These are phyloP conservation scores for Isabelozyma heimii DNA, from an alignment of 805 yeast genomes.

Conservation along the genomic window DNA sequence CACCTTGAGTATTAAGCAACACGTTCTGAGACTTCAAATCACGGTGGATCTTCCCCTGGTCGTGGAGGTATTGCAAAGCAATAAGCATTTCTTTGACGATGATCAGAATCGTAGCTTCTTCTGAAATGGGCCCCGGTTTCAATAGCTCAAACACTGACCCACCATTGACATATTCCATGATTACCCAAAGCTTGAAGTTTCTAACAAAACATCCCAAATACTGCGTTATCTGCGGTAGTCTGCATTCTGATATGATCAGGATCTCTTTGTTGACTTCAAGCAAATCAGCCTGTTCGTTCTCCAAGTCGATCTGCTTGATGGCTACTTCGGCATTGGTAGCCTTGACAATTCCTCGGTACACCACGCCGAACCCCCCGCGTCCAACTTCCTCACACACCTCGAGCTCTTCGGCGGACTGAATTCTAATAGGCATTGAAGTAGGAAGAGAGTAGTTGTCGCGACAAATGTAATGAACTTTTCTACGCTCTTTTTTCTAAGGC, in stretches of 20 bases:
- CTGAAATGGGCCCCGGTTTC: slow-evolving; percentile 56
- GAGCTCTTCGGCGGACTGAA: slow-evolving; percentile 35
- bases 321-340: slow-evolving; percentile 47
- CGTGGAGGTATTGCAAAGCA: slow-evolving; percentile 67
- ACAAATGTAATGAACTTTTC: neutral
- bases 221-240: slow-evolving; percentile 57
- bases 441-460: neutral
- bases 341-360: slow-evolving; percentile 59
- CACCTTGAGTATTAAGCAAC: slow-evolving; percentile 33
- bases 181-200: slow-evolving; percentile 70
- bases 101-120: slow-evolving; percentile 47
- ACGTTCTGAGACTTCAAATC: slow-evolving; percentile 44
- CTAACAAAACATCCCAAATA: slow-evolving; percentile 72
- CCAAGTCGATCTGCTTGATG: slow-evolving; percentile 68
- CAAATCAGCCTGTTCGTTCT: slow-evolving; percentile 59
- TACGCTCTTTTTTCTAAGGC: neutral
- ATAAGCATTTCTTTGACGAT: slow-evolving; percentile 53
- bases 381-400: slow-evolving; percentile 59
- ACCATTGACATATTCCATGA: slow-evolving; percentile 80
- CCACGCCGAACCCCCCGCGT: slow-evolving; percentile 77
- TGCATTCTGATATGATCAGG: slow-evolving; percentile 64
- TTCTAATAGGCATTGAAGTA: slow-evolving; percentile 6
- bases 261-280: slow-evolving; percentile 74
- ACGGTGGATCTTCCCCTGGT: slow-evolving; percentile 72
- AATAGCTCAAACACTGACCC: slow-evolving; percentile 71